A percentile compares a stretch with the other conserved stretches of the same genome.
Evolutionary conservation across 1,284 basidiomycete species (phyloP).

Genomic region (Moesziomyces antarcticus): DNA sequence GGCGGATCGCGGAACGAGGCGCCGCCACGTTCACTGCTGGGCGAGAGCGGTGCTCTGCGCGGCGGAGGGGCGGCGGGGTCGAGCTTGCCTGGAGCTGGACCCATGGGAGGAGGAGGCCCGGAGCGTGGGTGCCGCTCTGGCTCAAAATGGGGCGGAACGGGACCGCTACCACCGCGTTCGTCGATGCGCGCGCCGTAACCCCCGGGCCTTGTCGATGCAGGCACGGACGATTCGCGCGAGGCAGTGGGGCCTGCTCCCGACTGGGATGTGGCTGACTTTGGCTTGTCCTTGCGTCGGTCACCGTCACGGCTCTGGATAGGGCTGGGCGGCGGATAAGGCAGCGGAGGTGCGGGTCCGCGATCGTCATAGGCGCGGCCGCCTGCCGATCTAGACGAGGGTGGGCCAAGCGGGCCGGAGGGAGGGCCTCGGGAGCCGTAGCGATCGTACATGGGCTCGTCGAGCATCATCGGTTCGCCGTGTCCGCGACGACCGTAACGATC

Average conservation of each 20-base stretch:
- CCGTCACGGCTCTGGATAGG: conserved; percentile 39
- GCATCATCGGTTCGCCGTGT: conserved; percentile 38
- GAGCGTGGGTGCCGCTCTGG: conserved; percentile 31
- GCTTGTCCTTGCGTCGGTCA: conserved; percentile 41
- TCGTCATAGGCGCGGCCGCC: conserved; percentile 32
- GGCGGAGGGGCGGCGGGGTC: conserved; percentile 18
- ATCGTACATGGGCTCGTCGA: conserved; percentile 44
- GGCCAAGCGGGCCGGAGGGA: conserved; percentile 32
- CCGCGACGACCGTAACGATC: conserved; percentile 47
- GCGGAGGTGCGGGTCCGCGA: conserved; percentile 37
- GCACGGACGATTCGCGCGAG: conserved; percentile 29
- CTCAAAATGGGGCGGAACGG: conserved; percentile 29
- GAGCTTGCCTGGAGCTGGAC: conserved; percentile 14
- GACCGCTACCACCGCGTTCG: conserved; percentile 7
- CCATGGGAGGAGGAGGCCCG: conserved; percentile 35
- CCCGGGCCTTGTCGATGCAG: conserved; percentile 18
- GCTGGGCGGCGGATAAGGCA: conserved; percentile 42
- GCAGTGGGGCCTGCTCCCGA: conserved; percentile 4
- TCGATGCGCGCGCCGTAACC: conserved; percentile 10
- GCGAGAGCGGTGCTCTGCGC: conserved; percentile 32
- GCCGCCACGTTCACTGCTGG: conserved; percentile 23
- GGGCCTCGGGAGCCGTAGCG: conserved; percentile 40
- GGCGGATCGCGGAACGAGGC: conserved; percentile 18
- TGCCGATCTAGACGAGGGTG: conserved; percentile 28
- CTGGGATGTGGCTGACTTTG: conserved; percentile 17